Percentiles rank a stretch among this genome's conserved stretches.
Conservation (phyloP, 129 eudicot genomes). For the Saussurea involucrata region DNA sequence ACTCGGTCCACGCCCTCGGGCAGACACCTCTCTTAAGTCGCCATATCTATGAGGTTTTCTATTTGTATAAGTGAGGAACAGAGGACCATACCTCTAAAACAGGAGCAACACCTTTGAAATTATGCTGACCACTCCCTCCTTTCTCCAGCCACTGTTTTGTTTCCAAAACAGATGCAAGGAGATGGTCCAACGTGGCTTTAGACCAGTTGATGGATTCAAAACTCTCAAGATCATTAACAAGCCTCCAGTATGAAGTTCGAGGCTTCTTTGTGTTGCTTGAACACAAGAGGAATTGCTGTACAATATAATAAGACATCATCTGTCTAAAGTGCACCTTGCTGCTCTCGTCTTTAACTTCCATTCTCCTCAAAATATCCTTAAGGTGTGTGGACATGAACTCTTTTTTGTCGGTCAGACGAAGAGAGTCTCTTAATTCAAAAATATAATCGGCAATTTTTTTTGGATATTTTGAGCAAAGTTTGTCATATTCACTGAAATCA, state of each 20-base stretch:
- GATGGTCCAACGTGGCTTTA: background rate
- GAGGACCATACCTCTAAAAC: conserved; percentile 1
- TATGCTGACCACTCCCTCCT: background rate
- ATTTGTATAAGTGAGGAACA: background rate
- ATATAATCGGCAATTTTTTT: background rate
- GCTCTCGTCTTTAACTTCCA: background rate
- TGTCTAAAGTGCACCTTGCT: background rate
- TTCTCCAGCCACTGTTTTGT: background rate
- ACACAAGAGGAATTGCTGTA: background rate
- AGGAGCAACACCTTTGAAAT: conserved; percentile 1
- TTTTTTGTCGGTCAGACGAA: background rate
- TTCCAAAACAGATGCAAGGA: background rate
- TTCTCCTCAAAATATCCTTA: background rate
- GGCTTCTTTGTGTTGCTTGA: background rate
- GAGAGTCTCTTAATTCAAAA: background rate
- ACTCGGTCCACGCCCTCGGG: no score
- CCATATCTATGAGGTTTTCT: no score
- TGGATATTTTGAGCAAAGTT: background rate
- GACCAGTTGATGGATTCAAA: background rate
- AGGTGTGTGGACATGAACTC: background rate
- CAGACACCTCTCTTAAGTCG: no score
- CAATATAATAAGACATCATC: background rate
- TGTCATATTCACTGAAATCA: no score
- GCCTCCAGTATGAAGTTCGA: background rate
- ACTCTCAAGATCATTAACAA: background rate